phyloP scores from a whole-genome alignment of 495 filamentous ascomycete species.

The Oidiodendron maius region DNA sequence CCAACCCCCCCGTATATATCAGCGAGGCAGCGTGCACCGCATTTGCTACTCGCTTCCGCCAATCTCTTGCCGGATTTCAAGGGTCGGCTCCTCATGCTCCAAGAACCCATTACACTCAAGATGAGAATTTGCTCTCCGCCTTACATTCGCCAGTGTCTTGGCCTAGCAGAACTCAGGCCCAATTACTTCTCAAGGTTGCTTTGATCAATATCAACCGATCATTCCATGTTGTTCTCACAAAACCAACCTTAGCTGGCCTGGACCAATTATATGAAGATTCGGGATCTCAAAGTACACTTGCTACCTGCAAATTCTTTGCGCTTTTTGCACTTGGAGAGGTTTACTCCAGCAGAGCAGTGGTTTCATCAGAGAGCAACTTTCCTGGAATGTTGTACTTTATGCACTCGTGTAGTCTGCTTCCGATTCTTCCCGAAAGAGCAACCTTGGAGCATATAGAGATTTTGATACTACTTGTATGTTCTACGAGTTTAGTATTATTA shows the following conservation, averaged over 20 bases:
- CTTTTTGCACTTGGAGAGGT: slow-evolving; percentile 47
- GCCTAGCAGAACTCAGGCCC: not conserved
- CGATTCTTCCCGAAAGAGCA: slow-evolving; percentile 43
- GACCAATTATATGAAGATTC: not conserved
- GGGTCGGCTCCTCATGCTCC: not conserved
- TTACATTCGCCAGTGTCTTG: not conserved
- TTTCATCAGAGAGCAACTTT: slow-evolving; percentile 29
- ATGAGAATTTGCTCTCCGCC: not conserved
- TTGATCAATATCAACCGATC: not conserved
- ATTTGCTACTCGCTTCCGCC: not conserved
- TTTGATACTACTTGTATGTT: slow-evolving; percentile 34
- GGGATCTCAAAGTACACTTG: not conserved
- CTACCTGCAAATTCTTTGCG: slow-evolving; percentile 36
- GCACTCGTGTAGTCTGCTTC: slow-evolving; percentile 39
- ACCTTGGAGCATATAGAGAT: slow-evolving; percentile 48
- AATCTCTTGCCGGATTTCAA: not conserved
- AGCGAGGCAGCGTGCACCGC: slow-evolving; percentile 1
- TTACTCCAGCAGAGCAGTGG: slow-evolving; percentile 37
- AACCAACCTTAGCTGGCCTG: not conserved
- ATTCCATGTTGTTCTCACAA: not conserved
- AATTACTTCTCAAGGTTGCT: not conserved
- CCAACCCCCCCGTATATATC: not conserved
- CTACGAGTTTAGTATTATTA: not conserved
- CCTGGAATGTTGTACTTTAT: slow-evolving; percentile 47
- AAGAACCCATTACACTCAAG: not conserved